A percentile compares a stretch with the other conserved stretches of the same genome.
phyloP scores from a whole-genome alignment of 768 basidiomycete species.

The Exidia glandulosa region DNA sequence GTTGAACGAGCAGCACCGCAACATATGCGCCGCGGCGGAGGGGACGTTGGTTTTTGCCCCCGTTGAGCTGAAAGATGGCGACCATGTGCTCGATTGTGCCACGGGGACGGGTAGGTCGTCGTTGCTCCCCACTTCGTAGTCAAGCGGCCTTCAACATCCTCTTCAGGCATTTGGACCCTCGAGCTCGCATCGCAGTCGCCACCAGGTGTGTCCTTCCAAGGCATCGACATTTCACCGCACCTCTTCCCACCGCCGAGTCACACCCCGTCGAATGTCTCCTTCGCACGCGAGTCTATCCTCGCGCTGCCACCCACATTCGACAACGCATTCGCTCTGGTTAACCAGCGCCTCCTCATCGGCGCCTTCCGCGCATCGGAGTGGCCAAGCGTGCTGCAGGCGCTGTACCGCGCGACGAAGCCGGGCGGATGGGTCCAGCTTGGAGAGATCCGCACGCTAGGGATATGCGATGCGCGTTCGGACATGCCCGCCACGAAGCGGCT shows the following conservation, averaged over 20 bases:
- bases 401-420: slow-evolving; percentile 4
- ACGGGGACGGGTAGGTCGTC: neutral
- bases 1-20: no score
- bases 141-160: no score
- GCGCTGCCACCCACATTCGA: slow-evolving; percentile 2
- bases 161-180: neutral
- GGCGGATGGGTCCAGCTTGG: slow-evolving; percentile 6
- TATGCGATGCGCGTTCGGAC: neutral
- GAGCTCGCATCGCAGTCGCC: neutral
- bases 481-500: no score
- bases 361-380: slow-evolving; percentile 1
- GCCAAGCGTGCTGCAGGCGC: neutral
- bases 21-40: no score
- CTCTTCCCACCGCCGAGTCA: neutral
- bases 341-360: slow-evolving; percentile 6
- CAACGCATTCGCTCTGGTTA: slow-evolving; percentile 3
- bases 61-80: no score
- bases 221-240: neutral
- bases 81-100: neutral
- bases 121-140: no score
- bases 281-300: neutral
- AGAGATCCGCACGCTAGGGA: neutral
- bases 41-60: no score
- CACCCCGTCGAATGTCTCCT: neutral
- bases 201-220: neutral